Percentiles rank a stretch among this genome's conserved stretches.
Conservation (phyloP, 2,329 filamentous ascomycete genomes). For the Exophiala phaeomuriformis region DNA sequence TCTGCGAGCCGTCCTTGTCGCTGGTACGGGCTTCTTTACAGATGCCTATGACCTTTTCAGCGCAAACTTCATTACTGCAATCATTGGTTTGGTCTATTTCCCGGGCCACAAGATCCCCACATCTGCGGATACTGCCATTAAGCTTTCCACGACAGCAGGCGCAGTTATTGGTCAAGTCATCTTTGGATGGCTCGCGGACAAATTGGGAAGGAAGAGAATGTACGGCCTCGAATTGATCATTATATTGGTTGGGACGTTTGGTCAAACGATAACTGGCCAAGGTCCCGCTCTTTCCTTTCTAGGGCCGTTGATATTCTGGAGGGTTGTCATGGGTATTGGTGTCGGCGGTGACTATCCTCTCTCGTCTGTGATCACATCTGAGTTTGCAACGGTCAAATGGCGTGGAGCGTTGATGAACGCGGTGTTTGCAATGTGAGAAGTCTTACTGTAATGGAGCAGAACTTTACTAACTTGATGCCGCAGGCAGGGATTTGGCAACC, state of each 20-base stretch:
- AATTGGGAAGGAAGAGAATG: constrained; percentile 72
- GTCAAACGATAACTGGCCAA: constrained; percentile 58
- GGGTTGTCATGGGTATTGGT: constrained; percentile 69
- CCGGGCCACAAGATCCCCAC: constrained; percentile 55
- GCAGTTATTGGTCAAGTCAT: constrained; percentile 75
- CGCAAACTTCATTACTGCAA: constrained; percentile 7
- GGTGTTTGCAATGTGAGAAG: constrained; percentile 54
- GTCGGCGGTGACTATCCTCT: constrained; percentile 79
- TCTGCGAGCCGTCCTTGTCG: constrained; percentile 66
- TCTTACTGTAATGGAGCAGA: too few species aligned
- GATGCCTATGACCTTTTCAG: constrained; percentile 57
- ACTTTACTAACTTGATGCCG: constrained; percentile 61
- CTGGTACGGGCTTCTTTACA: constrained; percentile 81
- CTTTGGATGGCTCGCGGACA: constrained; percentile 71
- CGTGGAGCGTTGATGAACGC: constrained; percentile 78
- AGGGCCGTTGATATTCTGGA: constrained; percentile 63
- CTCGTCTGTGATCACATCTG: constrained; percentile 74
- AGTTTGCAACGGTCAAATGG: constrained; percentile 77
- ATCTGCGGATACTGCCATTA: constrained; percentile 69
- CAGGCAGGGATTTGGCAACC: constrained; percentile 68
- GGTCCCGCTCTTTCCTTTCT: constrained; percentile 54
- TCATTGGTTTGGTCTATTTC: constrained; percentile 64
- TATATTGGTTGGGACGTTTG: constrained; percentile 70
- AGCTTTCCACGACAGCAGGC: constrained; percentile 73
- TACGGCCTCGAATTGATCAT: constrained; percentile 74